Base-by-base conservation (phyloP, 2,329 filamentous ascomycete genomes). In the Achaetomium macrosporum region DNA sequence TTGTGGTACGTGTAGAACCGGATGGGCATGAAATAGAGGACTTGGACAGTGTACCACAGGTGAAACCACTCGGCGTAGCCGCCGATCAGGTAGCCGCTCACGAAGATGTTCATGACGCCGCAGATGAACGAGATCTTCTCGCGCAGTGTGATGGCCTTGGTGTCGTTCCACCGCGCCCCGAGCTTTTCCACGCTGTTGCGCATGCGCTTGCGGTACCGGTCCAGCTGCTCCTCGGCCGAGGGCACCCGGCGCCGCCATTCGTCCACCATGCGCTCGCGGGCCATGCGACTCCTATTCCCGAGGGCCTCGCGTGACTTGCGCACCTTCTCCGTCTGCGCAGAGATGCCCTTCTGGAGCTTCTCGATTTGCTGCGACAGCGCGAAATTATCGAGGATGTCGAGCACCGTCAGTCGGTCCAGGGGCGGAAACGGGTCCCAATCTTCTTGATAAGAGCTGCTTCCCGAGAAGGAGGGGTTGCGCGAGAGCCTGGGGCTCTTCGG, bases 91-190 rank as follows among this genome's bases (percentile, higher is more conserved):
- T 96, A 97, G 53, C 92, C 93, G 60, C 90, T 95, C 67, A 97
- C 84, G 71, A 99, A 95, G 68, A 99, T 93, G 72, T 99, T 99
- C 73, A 96, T 82, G 61, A 96, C 91, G 63, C 90, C 93, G 56
- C 84, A 92, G 57, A 99, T 96, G 70, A 99, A 99, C 6, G 92
- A 91, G 45, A 95, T 76, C 77, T 99, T 99, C 73, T 99, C 93
- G 54, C 91, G 84, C 46, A 88, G 71, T 1, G 90, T 96, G 62
- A 99, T 90, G 9, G 83, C 85, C 64, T 90, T 90, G 16, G 88
- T 89, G 65, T 96, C 88, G 66, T 88, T 93, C 91, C 92, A 99
- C 64, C 84, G 84, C 60, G 79, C 82, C 56, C 85, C 87, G 33
- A 97, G 78, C 60, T 89, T 87, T 63, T 96, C 91, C n/a, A 97